Evolutionary conservation across 495 filamentous ascomycete species (phyloP).

Genomic region (Annulohypoxylon nitens): DNA sequence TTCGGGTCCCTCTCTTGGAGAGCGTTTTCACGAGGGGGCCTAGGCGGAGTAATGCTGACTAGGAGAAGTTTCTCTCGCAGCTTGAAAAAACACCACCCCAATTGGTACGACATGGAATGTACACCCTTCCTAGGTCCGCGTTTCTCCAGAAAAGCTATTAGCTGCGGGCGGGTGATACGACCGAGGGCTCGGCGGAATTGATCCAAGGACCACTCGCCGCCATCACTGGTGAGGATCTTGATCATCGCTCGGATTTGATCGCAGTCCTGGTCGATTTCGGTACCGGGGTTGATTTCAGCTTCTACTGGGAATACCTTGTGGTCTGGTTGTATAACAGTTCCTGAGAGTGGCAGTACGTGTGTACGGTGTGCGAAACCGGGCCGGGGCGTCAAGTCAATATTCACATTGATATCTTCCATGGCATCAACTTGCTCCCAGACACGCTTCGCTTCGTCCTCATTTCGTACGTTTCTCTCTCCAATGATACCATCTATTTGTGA

Average conservation of each 20-base stretch:
- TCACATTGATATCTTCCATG: neutral
- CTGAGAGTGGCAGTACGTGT: neutral
- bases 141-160: neutral
- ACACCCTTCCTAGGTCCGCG: neutral
- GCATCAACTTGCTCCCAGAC: slow-evolving; percentile 4
- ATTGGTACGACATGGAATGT: neutral
- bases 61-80: neutral
- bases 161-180: neutral
- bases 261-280: neutral
- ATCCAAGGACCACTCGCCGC: neutral
- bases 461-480: neutral
- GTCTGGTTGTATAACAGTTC: neutral
- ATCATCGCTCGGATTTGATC: slow-evolving; percentile 5
- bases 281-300: neutral
- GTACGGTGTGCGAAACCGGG: neutral
- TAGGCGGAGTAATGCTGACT: neutral
- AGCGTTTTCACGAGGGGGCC: neutral
- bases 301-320: neutral
- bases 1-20: neutral
- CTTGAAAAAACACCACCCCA: neutral
- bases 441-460: neutral
- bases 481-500: neutral
- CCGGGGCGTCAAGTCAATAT: neutral
- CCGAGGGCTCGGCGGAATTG: slow-evolving; percentile 1
- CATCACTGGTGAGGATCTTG: slow-evolving; percentile 4